Percentiles rank a stretch among this genome's conserved stretches.
Evolutionary conservation across 306 rosid species (phyloP).

Genomic region (Datisca glomerata): DNA sequence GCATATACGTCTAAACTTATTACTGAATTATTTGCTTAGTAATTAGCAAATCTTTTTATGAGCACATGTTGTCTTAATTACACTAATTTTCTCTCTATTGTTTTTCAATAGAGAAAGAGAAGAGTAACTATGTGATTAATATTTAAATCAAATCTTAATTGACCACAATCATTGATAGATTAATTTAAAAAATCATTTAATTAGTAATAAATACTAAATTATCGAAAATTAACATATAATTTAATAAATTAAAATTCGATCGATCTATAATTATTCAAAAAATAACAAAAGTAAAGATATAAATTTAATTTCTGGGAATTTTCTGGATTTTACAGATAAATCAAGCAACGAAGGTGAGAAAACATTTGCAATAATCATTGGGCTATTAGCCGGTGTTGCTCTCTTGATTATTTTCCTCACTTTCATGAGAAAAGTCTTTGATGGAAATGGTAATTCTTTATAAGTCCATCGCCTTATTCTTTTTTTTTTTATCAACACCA

Average conservation of each 20-base stretch:
- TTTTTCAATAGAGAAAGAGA: too few relatives aligned
- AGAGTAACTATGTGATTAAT: too few relatives aligned
- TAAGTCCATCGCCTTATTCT: too few relatives aligned
- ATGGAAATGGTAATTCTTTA: constrained; percentile 36
- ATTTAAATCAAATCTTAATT: too few relatives aligned
- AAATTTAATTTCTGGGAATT: not conserved
- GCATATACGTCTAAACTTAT: too few relatives aligned
- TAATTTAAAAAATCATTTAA: not conserved
- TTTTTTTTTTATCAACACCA: too few relatives aligned
- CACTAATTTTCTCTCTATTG: too few relatives aligned
- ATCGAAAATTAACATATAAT: not conserved
- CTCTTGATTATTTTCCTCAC: constrained; percentile 61
- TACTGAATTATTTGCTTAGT: too few relatives aligned
- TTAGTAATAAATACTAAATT: not conserved
- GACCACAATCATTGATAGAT: not conserved
- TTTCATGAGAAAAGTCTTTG: constrained; percentile 52
- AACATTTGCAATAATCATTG: constrained; percentile 85
- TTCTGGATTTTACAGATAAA: constrained; percentile 34
- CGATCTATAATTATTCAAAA: not conserved
- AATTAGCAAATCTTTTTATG: too few relatives aligned
- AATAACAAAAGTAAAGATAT: too few relatives aligned
- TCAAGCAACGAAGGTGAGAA: constrained; percentile 47
- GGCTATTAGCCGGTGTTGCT: constrained; percentile 80
- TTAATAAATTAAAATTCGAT: too few relatives aligned
- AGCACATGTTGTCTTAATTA: too few relatives aligned